Evolutionary conservation across 1,284 basidiomycete species (phyloP).

Genomic region (Prillingera fragicola): DNA sequence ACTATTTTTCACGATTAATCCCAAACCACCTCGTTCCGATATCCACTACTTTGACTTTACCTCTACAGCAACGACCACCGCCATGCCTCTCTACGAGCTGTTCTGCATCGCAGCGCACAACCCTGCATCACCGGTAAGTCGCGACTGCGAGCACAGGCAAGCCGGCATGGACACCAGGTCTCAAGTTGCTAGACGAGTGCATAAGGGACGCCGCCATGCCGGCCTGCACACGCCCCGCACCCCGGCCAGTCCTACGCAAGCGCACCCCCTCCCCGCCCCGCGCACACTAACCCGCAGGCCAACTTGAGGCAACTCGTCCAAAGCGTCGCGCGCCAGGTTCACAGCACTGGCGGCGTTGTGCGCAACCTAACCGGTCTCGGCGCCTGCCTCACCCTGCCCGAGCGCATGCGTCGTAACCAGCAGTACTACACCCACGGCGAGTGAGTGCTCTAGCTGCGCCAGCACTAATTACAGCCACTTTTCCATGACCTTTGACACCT

Average conservation of each 20-base stretch:
- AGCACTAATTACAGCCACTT: slow-evolving; percentile 40
- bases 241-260: not conserved
- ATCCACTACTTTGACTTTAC: no score
- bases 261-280: not conserved
- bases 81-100: slow-evolving; percentile 48
- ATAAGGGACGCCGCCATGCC: not conserved
- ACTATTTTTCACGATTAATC: no score
- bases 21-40: no score
- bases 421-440: slow-evolving; percentile 45
- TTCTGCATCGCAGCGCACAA: slow-evolving; percentile 49
- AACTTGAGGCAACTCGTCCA: slow-evolving; percentile 44
- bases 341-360: slow-evolving; percentile 44
- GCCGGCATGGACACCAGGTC: no score
- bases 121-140: slow-evolving; percentile 41
- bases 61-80: no score
- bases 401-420: slow-evolving; percentile 43
- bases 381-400: slow-evolving; percentile 36
- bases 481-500: slow-evolving; percentile 45
- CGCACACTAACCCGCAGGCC: slow-evolving; percentile 22
- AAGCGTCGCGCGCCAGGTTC: slow-evolving; percentile 37
- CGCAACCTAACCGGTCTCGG: slow-evolving; percentile 43
- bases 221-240: not conserved
- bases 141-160: not conserved
- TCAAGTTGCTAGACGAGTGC: not conserved
- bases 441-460: slow-evolving; percentile 32